Evolutionary conservation across 768 basidiomycete genomes (phyloP).

Genomic region (Trametes gibbosa): DNA sequence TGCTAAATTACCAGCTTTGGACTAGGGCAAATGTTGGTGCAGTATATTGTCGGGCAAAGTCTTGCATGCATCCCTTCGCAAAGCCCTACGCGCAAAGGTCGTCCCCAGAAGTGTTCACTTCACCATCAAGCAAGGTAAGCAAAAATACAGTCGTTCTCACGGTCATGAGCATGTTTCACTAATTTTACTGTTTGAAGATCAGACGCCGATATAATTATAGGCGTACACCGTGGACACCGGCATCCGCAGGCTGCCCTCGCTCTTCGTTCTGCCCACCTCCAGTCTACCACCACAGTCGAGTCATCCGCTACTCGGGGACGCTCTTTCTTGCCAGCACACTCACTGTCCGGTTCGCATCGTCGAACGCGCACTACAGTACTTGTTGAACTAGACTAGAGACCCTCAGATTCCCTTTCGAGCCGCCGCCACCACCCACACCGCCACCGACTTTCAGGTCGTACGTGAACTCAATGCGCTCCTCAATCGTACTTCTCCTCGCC

Average conservation of each 20-base stretch:
- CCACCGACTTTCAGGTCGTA: neutral
- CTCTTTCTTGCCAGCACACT: no score
- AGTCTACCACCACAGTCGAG: neutral
- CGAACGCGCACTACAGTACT: neutral
- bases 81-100: no score
- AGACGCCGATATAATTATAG: neutral
- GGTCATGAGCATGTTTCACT: neutral
- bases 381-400: neutral
- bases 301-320: neutral
- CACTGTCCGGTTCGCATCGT: neutral
- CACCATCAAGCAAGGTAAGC: no score
- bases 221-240: neutral
- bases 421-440: neutral
- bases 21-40: no score
- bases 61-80: no score
- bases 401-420: neutral
- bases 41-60: no score
- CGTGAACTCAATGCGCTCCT: neutral
- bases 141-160: neutral
- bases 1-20: no score
- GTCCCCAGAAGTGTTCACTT: no score
- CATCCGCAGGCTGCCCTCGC: neutral
- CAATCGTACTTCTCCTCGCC: neutral
- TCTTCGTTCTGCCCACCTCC: neutral
- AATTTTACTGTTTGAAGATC: neutral